phyloP scores from a whole-genome alignment of 805 yeast species.

The Candida ficus region DNA sequence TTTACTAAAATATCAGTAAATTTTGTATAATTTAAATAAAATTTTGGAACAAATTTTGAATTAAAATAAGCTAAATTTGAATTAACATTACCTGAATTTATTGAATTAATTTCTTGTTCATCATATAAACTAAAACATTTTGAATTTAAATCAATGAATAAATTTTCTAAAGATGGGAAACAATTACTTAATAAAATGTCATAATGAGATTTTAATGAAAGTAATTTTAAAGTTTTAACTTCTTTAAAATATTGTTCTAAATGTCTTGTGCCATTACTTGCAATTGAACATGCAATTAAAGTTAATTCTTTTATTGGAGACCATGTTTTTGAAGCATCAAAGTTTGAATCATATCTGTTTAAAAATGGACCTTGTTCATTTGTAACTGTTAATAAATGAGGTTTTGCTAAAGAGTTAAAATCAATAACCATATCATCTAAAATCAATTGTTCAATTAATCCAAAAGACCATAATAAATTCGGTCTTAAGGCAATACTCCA shows the following conservation, averaged over 20 bases:
- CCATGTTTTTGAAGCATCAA: constrained; percentile 19
- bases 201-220: constrained; percentile 34
- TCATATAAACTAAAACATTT: constrained; percentile 32
- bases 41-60: constrained; percentile 25
- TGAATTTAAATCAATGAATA: constrained; percentile 46
- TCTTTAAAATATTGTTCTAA: constrained; percentile 36
- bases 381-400: constrained; percentile 17
- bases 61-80: constrained; percentile 25
- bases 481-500: constrained; percentile 50
- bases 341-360: constrained; percentile 15
- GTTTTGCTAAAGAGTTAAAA: constrained; percentile 31
- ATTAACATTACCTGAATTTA: constrained; percentile 19
- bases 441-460: constrained; percentile 37
- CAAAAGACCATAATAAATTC: constrained; percentile 42
- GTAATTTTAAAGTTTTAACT: constrained; percentile 34
- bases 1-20: constrained; percentile 18
- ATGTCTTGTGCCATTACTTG: constrained; percentile 32
- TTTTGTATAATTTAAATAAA: constrained; percentile 19
- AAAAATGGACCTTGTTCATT: constrained; percentile 22
- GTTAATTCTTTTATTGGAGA: constrained; percentile 31
- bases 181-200: constrained; percentile 47
- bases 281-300: constrained; percentile 30
- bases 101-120: constrained; percentile 13
- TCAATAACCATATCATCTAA: constrained; percentile 46
- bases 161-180: constrained; percentile 32